A percentile compares a stretch with the other conserved stretches of the same genome.
Evolutionary conservation across 2,329 filamentous ascomycete genomes (phyloP).

Genomic region (Chrysoporthe cubensis): DNA sequence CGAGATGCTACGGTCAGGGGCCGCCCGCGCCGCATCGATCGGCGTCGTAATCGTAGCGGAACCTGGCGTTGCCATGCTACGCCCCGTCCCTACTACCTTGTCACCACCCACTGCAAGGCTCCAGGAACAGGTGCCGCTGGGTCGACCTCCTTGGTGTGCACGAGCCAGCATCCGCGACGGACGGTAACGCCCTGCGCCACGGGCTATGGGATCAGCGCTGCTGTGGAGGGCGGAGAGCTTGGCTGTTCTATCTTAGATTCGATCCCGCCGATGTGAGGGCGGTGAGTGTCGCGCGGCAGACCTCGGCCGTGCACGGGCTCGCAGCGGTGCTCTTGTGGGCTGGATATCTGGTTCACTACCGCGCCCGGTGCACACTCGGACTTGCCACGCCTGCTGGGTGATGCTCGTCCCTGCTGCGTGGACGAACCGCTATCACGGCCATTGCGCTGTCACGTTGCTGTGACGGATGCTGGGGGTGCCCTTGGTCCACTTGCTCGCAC

Average conservation of each 20-base stretch:
- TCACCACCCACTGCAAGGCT: no score
- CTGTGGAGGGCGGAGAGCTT: no score
- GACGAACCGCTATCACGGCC: not conserved
- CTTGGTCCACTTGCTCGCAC: not conserved
- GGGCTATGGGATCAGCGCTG: no score
- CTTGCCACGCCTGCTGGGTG: conserved; percentile 27
- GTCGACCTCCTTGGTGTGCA: no score
- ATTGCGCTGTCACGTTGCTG: not conserved
- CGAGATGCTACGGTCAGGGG: not conserved
- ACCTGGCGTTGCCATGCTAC: not conserved
- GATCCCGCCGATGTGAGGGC: not conserved
- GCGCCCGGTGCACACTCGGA: conserved; percentile 12
- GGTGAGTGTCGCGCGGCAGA: not conserved
- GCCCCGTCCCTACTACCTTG: not conserved
- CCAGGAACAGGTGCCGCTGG: no score
- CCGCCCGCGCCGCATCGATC: not conserved
- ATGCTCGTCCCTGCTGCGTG: not conserved
- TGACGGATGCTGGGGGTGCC: conserved; percentile 2
- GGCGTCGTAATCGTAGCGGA: conserved; percentile 3
- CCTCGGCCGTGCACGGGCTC: not conserved
- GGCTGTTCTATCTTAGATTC: no score
- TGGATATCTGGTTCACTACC: not conserved
- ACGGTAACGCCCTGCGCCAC: no score
- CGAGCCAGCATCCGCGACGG: no score
- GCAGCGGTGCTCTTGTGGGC: not conserved